These are phyloP conservation scores for Exophiala spinifera DNA, from an alignment of 2,329 filamentous ascomycete genomes.

Conservation along the genomic window DNA sequence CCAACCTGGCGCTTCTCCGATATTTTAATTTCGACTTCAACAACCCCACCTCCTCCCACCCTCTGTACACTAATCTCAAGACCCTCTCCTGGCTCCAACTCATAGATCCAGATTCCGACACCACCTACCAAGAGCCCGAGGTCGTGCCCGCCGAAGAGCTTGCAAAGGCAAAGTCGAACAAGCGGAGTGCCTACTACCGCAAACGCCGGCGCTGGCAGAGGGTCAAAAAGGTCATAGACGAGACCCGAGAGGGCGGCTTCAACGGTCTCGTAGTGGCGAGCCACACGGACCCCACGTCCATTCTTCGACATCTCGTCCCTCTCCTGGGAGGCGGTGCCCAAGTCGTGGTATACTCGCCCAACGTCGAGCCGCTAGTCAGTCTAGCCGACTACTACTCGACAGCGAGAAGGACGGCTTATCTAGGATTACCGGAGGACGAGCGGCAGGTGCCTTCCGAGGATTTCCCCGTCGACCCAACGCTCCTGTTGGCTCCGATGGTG, in stretches of 20 bases:
- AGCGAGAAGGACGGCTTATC: conserved; percentile 71
- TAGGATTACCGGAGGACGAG: conserved; percentile 26
- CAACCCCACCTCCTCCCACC: conserved; percentile 64
- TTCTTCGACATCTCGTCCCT: conserved; percentile 73
- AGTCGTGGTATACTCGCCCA: conserved; percentile 79
- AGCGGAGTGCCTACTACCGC: conserved; percentile 79
- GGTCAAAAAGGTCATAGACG: conserved; percentile 68
- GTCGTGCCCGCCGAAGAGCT: conserved; percentile 60
- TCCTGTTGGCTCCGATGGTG: conserved; percentile 73
- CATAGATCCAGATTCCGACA: conserved; percentile 70
- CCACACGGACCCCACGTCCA: conserved; percentile 73
- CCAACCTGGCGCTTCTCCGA: conserved; percentile 80
- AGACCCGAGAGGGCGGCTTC: conserved; percentile 71
- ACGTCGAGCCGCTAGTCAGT: conserved; percentile 72
- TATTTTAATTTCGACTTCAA: conserved; percentile 83
- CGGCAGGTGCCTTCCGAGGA: conserved; percentile 52
- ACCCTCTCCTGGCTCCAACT: conserved; percentile 90
- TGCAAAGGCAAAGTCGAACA: conserved; percentile 71
- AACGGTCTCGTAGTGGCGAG: conserved; percentile 79
- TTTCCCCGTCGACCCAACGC: conserved; percentile 82
- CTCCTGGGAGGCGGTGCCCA: conserved; percentile 79
- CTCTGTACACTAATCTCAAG: conserved; percentile 76
- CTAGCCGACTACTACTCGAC: conserved; percentile 84
- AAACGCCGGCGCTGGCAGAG: conserved; percentile 82
- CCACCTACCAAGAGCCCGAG: conserved; percentile 67